These are phyloP conservation scores for Cercospora janseana DNA, from an alignment of 2,329 filamentous ascomycete species.

Conservation along the genomic window DNA sequence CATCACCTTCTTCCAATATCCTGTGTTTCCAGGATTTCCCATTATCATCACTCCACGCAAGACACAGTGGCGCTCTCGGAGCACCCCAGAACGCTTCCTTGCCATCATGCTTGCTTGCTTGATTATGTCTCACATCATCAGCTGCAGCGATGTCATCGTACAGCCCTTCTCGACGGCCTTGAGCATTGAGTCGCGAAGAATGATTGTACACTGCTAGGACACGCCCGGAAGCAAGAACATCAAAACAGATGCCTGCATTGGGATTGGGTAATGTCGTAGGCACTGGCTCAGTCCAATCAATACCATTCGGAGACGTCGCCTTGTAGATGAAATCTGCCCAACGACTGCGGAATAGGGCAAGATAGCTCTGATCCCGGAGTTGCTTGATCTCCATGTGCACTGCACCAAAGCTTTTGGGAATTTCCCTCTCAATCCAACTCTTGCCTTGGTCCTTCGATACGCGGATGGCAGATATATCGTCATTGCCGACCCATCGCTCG, in stretches of 20 bases:
- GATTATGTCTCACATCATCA: constrained; percentile 19
- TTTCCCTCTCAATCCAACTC: constrained; percentile 18
- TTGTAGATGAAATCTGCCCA: constrained; percentile 17
- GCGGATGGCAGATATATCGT: constrained; percentile 22
- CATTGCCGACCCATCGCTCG: constrained; percentile 22
- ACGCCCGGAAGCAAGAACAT: constrained; percentile 16
- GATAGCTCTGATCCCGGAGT: constrained; percentile 13
- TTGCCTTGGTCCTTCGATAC: constrained; percentile 19
- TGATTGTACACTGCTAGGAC: constrained; percentile 15
- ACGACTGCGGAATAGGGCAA: constrained; percentile 12
- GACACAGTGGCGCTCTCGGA: constrained; percentile 22
- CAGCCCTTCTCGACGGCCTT: constrained; percentile 17
- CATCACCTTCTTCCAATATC: constrained; percentile 21
- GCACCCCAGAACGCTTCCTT: constrained; percentile 25
- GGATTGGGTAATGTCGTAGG: constrained; percentile 18
- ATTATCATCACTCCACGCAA: constrained; percentile 22
- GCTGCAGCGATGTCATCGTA: constrained; percentile 23
- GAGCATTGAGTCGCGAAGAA: constrained; percentile 9
- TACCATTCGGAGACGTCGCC: constrained; percentile 14
- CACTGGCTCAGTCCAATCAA: constrained; percentile 21
- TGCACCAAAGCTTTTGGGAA: constrained; percentile 22
- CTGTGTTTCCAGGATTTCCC: constrained; percentile 16
- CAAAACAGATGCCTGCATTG: constrained; percentile 23
- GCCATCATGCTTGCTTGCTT: constrained; percentile 19
- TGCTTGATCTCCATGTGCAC: constrained; percentile 24